These are phyloP conservation scores for Cyclostephanos tholiformis DNA, from an alignment of 108 stramenopile species.

Conservation along the genomic window DNA sequence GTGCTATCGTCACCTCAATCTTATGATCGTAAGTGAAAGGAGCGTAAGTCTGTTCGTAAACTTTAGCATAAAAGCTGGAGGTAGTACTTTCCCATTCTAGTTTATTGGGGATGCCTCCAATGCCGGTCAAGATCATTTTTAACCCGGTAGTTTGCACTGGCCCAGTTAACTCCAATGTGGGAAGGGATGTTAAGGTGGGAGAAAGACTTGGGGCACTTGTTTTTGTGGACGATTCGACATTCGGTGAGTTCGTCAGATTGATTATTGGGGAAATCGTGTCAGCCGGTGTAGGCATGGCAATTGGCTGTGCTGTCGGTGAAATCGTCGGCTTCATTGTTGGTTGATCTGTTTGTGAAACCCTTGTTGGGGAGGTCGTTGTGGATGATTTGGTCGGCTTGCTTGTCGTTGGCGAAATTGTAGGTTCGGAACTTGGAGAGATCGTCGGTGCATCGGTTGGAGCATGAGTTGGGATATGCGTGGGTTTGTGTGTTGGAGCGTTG, in stretches of 20 bases:
- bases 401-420: not conserved
- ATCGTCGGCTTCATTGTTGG: too few species aligned
- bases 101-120: not conserved
- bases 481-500: not conserved
- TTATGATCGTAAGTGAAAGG: not conserved
- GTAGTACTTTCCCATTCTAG: constrained; percentile 5
- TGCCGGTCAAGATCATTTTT: constrained; percentile 5
- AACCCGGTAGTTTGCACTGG: constrained; percentile 3
- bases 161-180: not conserved
- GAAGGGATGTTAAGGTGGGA: not conserved
- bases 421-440: not conserved
- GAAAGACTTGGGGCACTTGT: not conserved
- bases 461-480: not conserved
- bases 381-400: not conserved
- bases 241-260: not conserved
- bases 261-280: not conserved
- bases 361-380: not conserved
- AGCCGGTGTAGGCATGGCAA: not conserved
- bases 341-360: not conserved
- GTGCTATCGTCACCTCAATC: not conserved
- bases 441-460: not conserved
- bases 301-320: too few species aligned
- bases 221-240: not conserved
- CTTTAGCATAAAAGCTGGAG: not conserved
- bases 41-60: constrained; percentile 1